Base-by-base conservation (phyloP, 2,329 filamentous ascomycete species). In the Xylariaceae sp. region DNA sequence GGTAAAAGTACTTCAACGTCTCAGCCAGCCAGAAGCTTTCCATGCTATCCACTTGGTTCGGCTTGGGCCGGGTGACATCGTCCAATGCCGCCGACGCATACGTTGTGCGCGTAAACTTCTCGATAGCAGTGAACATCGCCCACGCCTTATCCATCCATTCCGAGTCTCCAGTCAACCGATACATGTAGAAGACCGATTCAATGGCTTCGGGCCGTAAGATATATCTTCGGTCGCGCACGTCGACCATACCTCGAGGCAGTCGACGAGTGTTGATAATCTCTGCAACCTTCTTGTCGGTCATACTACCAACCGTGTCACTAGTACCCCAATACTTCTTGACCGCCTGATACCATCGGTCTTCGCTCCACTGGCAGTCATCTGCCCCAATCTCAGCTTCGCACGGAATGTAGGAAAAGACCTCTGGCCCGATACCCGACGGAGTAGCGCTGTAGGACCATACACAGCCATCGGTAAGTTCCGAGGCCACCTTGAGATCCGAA, bases 111-210 rank as follows among this genome's bases (percentile, higher is more conserved):
- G 88, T 89, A 66, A 83, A 76, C 66, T 78, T 78, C 59, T 84
- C 77, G 39, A 92, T 79, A 7, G 82, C 80, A 57, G 81, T 71
- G 70, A 90, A 91, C 88, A 92, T 91, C 57, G 77, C 76, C 88
- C 88, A 91, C 1, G 87, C 88, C 69, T 85, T 85, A 59, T 88
- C 81, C 68, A 83, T 83, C 80, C 85, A 88, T 53, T 78, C 75
- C 1, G 77, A 65, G 63, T 89, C 83, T 30, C 88, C 88, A 0
- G 88, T 91, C 60, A 90, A 78, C 59, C 88, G 83, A 71, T 88
- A 90, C 78, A 93, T 83, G 69, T 90, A 82, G 72, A 90, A 93
- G 3, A 94, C 83, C 11, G 85, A 88, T 75, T 93, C 89, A 56
- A 93, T 90, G 1, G 89, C 89, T 74, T 93, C 89, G 17, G 89